These are phyloP conservation scores for Draba incana DNA, from an alignment of 345 rosid species.

Conservation along the genomic window DNA sequence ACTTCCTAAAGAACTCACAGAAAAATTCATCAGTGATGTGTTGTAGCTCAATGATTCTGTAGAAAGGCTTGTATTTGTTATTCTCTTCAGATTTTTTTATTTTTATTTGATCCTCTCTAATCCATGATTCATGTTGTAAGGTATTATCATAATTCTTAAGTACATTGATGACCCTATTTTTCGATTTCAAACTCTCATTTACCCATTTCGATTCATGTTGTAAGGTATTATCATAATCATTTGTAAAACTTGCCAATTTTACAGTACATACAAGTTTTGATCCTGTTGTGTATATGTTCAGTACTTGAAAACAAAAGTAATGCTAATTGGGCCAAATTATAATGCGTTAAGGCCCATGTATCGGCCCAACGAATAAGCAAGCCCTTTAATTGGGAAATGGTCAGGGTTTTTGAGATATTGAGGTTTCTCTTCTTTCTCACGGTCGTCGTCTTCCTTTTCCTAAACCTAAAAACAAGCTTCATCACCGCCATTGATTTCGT, in stretches of 20 bases:
- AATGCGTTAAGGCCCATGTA: slow-evolving; percentile 2
- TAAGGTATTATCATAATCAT: no score
- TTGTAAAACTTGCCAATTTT: background rate
- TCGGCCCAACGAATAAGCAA: background rate
- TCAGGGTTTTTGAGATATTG: slow-evolving; percentile 27
- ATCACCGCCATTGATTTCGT: slow-evolving; percentile 1
- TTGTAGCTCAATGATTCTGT: slow-evolving; percentile 30
- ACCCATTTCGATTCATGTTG: no score
- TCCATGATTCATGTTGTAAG: slow-evolving; percentile 10
- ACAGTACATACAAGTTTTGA: background rate
- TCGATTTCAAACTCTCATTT: background rate
- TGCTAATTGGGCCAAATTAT: background rate
- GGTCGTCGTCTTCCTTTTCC: slow-evolving; percentile 12
- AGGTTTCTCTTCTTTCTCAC: slow-evolving; percentile 18
- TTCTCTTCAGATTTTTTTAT: slow-evolving; percentile 6
- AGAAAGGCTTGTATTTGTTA: slow-evolving; percentile 15
- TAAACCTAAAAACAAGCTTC: slow-evolving; percentile 22
- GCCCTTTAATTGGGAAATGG: no score
- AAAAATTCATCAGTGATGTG: slow-evolving; percentile 68
- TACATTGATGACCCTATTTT: background rate
- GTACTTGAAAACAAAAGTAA: no score
- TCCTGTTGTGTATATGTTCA: no score
- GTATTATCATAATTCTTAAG: background rate
- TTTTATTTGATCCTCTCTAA: background rate
- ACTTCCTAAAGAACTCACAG: slow-evolving; percentile 78